Conservation (phyloP, 305 asterid species). For the Stenogyne calaminthoides region DNA sequence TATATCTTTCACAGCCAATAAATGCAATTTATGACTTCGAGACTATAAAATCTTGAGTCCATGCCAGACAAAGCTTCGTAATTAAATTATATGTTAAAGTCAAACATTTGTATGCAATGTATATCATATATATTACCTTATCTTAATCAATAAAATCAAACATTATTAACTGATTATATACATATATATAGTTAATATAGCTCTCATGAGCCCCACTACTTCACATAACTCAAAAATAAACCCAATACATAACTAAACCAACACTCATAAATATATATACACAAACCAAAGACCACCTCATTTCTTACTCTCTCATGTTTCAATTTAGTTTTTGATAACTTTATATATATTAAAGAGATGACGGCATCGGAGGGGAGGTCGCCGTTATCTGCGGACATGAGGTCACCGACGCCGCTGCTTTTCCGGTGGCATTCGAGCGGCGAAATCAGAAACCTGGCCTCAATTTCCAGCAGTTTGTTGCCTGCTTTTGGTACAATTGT, state of each 20-base stretch:
- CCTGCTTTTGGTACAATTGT: slow-evolving; percentile 85
- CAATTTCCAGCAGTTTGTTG: slow-evolving; percentile 86
- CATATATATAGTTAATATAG: too few relatives aligned
- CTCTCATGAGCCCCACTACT: slow-evolving; percentile 37
- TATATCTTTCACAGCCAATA: slow-evolving; percentile 8
- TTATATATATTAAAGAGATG: slow-evolving; percentile 3
- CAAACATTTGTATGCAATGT: slow-evolving; percentile 22
- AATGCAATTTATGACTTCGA: slow-evolving; percentile 37
- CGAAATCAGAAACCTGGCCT: slow-evolving; percentile 61
- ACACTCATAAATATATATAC: background rate
- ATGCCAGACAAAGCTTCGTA: slow-evolving; percentile 21
- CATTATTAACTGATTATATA: background rate
- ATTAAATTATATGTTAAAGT: slow-evolving; percentile 21
- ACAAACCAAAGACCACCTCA: background rate
- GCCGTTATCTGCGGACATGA: slow-evolving; percentile 38
- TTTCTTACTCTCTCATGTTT: background rate
- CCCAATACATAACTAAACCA: background rate
- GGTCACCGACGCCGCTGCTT: slow-evolving; percentile 59
- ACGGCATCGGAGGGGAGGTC: slow-evolving; percentile 41
- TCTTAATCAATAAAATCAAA: background rate
- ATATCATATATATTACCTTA: slow-evolving; percentile 20
- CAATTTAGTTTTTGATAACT: background rate
- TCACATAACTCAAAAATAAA: background rate
- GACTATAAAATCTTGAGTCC: slow-evolving; percentile 28
- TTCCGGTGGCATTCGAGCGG: slow-evolving; percentile 56